Evolutionary conservation across 176 grass and related monocot genomes (phyloP), one percentile per base, ranked within the genome.

Genomic region (Juncus effusus): DNA sequence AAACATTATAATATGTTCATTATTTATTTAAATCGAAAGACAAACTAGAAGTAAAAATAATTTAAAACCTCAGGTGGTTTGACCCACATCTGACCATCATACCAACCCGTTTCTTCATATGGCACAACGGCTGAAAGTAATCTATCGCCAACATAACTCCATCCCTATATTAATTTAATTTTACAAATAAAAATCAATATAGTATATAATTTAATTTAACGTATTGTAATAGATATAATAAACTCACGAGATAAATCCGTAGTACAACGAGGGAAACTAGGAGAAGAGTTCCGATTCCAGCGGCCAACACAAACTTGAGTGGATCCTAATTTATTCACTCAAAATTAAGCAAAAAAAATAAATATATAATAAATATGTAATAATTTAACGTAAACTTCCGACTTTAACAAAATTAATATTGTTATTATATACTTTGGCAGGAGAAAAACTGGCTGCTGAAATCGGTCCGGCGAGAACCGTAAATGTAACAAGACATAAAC

Each of bases 101-200:
- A 97, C 88, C 93, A 97, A 67, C 93, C 93, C 16, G 77, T 97
- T 86, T 97, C 93, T 75, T 97, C 93, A 15, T 97, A 97, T 6
- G 93, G 93, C 70, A 97, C 80, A 39, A 97, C 93, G 36, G 93
- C 93, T 11, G 93, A 97, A 54, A 97, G 36, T 19, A 97, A 81
- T n/a, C 93, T 89, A 40, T 97, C 85, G 15, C 93, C 93, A 52
- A 97, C 93, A 51, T 97, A 97, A 60, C 88, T 92, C 93, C 93
- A 97, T 65, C 93, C 93, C 93, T 97, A 73, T 47, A 53, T 41
- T 53, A 61, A 64, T 40, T 47, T 47, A 47, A 47, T 2, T 71
- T n/a, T 45, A 54, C 40, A 63, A 45, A 47, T 47, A 47, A 47
- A 47, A 47, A 47, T 47, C 19, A 28, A 28, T 28, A 28, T 28